These are phyloP conservation scores for Metschnikowia picachoensis DNA, from an alignment of 805 yeast genomes.

Conservation along the genomic window DNA sequence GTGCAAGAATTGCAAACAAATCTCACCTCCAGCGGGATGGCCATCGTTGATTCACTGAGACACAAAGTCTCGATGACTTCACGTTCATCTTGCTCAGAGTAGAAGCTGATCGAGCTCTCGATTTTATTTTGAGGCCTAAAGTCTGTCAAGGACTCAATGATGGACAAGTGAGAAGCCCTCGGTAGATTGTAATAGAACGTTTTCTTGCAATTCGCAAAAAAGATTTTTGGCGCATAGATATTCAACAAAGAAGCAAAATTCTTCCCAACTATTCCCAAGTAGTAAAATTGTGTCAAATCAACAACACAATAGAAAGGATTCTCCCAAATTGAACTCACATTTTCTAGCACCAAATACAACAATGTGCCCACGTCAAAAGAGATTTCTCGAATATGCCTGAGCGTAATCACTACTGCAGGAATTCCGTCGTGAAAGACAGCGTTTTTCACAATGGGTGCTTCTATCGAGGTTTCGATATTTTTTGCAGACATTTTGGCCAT, in stretches of 20 bases:
- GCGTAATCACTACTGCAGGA: slow-evolving; percentile 59
- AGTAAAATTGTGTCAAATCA: slow-evolving; percentile 64
- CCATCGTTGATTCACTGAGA: slow-evolving; percentile 30
- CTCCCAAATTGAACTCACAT: slow-evolving; percentile 69
- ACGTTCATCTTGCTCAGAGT: slow-evolving; percentile 32
- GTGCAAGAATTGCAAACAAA: slow-evolving; percentile 30
- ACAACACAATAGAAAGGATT: slow-evolving; percentile 56
- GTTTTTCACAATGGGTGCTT: slow-evolving; percentile 51
- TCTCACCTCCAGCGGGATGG: slow-evolving; percentile 35
- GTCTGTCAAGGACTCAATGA: slow-evolving; percentile 22
- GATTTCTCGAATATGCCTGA: slow-evolving; percentile 32
- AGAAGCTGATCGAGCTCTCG: slow-evolving; percentile 21
- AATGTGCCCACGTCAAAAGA: slow-evolving; percentile 45
- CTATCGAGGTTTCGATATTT: slow-evolving; percentile 44
- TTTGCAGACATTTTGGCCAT: slow-evolving; percentile 63
- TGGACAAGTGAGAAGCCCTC: slow-evolving; percentile 19
- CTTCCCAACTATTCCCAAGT: slow-evolving; percentile 21
- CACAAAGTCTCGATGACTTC: slow-evolving; percentile 35
- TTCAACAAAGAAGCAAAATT: slow-evolving; percentile 35
- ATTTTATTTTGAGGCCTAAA: slow-evolving; percentile 18
- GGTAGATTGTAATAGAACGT: slow-evolving; percentile 52
- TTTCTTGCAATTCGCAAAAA: slow-evolving; percentile 49
- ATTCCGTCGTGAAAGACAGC: slow-evolving; percentile 69
- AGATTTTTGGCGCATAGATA: slow-evolving; percentile 48
- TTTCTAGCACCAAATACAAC: slow-evolving; percentile 58